These are phyloP conservation scores for Omphalotus olearius DNA, from an alignment of 1,284 basidiomycete genomes.

Conservation along the genomic window DNA sequence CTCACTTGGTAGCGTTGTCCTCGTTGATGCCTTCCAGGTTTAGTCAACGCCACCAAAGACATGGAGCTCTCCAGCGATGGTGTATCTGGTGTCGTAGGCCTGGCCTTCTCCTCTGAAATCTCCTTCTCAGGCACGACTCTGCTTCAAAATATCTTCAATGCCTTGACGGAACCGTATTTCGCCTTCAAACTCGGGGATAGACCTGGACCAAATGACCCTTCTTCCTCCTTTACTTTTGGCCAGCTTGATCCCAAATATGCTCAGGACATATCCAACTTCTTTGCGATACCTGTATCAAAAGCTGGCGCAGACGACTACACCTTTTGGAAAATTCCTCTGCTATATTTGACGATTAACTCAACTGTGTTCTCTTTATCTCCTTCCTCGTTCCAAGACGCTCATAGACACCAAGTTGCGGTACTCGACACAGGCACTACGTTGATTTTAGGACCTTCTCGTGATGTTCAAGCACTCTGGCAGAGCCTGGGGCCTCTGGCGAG, in stretches of 20 bases:
- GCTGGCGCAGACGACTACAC: slow-evolving; percentile 37
- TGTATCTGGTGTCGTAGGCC: slow-evolving; percentile 56
- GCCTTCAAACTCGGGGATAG: slow-evolving; percentile 46
- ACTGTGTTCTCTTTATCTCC: slow-evolving; percentile 34
- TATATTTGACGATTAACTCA: slow-evolving; percentile 40
- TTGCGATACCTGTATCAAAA: slow-evolving; percentile 39
- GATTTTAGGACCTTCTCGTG: slow-evolving; percentile 46
- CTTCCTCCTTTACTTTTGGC: slow-evolving; percentile 51
- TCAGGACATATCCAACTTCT: slow-evolving; percentile 30
- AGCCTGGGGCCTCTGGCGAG: slow-evolving; percentile 37
- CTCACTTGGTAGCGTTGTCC: not conserved
- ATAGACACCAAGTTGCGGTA: slow-evolving; percentile 40
- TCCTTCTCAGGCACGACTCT: slow-evolving; percentile 47
- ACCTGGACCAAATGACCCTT: slow-evolving; percentile 19
- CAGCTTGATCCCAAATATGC: slow-evolving; percentile 38
- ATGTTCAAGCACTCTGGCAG: slow-evolving; percentile 48
- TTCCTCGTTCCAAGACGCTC: slow-evolving; percentile 41
- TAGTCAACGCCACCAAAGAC: slow-evolving; percentile 40
- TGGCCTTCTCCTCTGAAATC: slow-evolving; percentile 46
- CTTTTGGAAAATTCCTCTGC: slow-evolving; percentile 56
- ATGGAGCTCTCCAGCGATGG: slow-evolving; percentile 42
- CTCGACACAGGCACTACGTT: slow-evolving; percentile 59
- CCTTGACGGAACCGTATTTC: slow-evolving; percentile 39
- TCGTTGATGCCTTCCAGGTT: slow-evolving; percentile 27
- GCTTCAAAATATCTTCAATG: slow-evolving; percentile 45